phyloP scores from a whole-genome alignment of 73 alveolate species.

The Tetrahymena thermophila region DNA sequence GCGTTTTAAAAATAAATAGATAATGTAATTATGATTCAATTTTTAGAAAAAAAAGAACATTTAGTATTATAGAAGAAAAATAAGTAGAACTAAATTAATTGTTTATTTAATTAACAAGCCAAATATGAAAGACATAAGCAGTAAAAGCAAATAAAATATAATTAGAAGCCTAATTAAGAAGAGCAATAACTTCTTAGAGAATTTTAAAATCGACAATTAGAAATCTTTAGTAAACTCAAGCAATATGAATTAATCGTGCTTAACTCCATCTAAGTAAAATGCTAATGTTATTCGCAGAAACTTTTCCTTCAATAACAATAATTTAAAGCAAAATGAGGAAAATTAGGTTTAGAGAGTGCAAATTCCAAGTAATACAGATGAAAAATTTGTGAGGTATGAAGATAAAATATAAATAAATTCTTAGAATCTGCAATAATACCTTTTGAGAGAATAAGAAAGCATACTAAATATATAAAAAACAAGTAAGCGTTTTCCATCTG shows the following conservation, averaged over 20 bases:
- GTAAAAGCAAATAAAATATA: background rate
- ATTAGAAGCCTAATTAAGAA: background rate
- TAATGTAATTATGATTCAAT: background rate
- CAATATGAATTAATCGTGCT: background rate
- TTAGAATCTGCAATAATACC: background rate
- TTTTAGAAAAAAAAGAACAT: too few species aligned
- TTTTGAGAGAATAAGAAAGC: too few species aligned
- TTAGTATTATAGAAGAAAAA: background rate
- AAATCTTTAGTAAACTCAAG: too few species aligned
- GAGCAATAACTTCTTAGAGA: background rate
- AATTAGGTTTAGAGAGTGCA: too few species aligned
- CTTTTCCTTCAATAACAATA: background rate
- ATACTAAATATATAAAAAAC: too few species aligned
- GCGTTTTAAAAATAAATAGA: too few species aligned
- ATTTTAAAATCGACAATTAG: background rate
- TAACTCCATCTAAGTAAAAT: background rate
- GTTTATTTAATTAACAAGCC: background rate
- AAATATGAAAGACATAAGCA: background rate
- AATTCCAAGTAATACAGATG: background rate
- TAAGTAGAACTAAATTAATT: background rate
- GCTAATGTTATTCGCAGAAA: background rate
- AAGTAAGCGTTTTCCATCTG: background rate
- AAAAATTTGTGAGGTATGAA: background rate
- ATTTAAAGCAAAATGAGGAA: background rate
- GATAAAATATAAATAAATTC: background rate